phyloP scores from a whole-genome alignment of 768 basidiomycete species.

The Leccinellum albellum region DNA sequence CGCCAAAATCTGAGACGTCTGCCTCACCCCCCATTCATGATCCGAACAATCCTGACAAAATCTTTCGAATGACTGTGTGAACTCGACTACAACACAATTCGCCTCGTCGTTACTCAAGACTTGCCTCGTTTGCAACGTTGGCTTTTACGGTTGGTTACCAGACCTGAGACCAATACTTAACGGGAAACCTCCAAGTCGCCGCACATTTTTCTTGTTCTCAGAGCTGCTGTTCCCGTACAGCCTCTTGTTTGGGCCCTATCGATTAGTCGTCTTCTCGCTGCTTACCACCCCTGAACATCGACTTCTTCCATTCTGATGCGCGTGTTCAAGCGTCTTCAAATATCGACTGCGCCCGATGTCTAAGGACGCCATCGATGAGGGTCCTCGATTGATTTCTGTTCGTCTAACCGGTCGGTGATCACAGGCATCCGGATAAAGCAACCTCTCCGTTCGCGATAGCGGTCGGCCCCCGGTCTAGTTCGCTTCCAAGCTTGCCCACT shows the following conservation, averaged over 20 bases:
- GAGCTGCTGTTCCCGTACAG: slow-evolving; percentile 18
- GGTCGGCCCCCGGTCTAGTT: slow-evolving; percentile 1
- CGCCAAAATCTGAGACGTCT: slow-evolving; percentile 17
- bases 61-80: slow-evolving; percentile 25
- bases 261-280: slow-evolving; percentile 17
- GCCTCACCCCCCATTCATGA: slow-evolving; percentile 29
- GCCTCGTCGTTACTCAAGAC: slow-evolving; percentile 9
- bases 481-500: slow-evolving; percentile 8
- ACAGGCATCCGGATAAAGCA: slow-evolving; percentile 12
- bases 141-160: neutral
- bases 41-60: slow-evolving; percentile 18
- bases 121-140: neutral
- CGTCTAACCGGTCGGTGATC: neutral
- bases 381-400: slow-evolving; percentile 11
- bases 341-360: slow-evolving; percentile 29
- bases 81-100: slow-evolving; percentile 2
- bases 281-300: slow-evolving; percentile 24
- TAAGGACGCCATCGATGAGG: slow-evolving; percentile 14
- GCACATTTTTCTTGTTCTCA: slow-evolving; percentile 6
- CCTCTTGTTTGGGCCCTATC: slow-evolving; percentile 20
- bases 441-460: slow-evolving; percentile 3
- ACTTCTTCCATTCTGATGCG: slow-evolving; percentile 36
- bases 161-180: slow-evolving; percentile 10
- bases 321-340: slow-evolving; percentile 33
- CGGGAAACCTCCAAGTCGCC: slow-evolving; percentile 15